These are phyloP conservation scores for Yarrowia sp. DNA, from an alignment of 805 yeast species.

Conservation along the genomic window DNA sequence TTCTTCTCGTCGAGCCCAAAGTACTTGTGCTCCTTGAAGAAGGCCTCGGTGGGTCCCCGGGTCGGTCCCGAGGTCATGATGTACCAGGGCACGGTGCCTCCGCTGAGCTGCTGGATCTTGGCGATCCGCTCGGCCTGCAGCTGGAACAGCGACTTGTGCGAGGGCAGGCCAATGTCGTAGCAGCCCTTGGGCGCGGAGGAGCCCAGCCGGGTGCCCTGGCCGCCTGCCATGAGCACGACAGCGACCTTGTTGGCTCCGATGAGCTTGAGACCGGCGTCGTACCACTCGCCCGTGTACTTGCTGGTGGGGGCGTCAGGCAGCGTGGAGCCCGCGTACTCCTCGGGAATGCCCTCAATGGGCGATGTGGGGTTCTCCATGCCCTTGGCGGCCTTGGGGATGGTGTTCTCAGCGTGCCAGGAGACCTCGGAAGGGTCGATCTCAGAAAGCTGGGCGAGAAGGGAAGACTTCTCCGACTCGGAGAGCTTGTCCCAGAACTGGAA, in stretches of 20 bases:
- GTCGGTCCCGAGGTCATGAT: slow-evolving; percentile 96
- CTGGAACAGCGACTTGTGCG: slow-evolving; percentile 80
- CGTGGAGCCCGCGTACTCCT: slow-evolving; percentile 36
- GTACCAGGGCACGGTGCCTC: slow-evolving; percentile 66
- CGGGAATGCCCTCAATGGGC: slow-evolving; percentile 34
- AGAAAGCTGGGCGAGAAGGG: slow-evolving; percentile 39
- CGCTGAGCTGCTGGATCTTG: slow-evolving; percentile 54
- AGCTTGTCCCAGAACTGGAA: slow-evolving; percentile 41
- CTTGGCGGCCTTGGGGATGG: slow-evolving; percentile 29
- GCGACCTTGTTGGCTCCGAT: slow-evolving; percentile 75
- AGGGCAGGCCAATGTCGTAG: slow-evolving; percentile 80
- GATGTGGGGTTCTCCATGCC: slow-evolving; percentile 15
- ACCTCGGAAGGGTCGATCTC: slow-evolving; percentile 41
- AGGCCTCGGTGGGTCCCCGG: slow-evolving; percentile 66
- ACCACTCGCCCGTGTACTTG: slow-evolving; percentile 42
- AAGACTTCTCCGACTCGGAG: slow-evolving; percentile 32
- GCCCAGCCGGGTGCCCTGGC: slow-evolving; percentile 96
- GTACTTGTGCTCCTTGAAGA: slow-evolving; percentile 57
- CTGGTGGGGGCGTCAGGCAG: slow-evolving; percentile 39
- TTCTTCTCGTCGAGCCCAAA: slow-evolving; percentile 68
- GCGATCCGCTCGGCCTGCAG: slow-evolving; percentile 85
- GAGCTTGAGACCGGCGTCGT: slow-evolving; percentile 59
- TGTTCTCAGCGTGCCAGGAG: slow-evolving; percentile 35
- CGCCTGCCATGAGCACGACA: slow-evolving; percentile 93
- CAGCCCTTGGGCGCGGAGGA: slow-evolving; percentile 92